A percentile compares a stretch with the other conserved stretches of the same genome.
phyloP scores from a whole-genome alignment of 2,329 filamentous ascomycete genomes.

The Scedosporium apiospermum region DNA sequence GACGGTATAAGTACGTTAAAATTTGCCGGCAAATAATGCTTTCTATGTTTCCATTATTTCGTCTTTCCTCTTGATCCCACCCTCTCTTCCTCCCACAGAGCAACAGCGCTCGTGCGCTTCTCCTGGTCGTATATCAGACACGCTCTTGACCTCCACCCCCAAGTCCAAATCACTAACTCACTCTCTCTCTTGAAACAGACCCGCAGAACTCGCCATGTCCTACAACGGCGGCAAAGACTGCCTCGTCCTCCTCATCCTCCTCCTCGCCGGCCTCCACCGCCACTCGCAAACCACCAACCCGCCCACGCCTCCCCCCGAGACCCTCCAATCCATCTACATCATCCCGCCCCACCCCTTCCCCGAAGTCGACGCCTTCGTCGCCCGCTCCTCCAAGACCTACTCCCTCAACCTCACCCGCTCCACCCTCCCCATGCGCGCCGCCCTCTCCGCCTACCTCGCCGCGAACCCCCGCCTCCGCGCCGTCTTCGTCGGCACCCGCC shows the following conservation, averaged over 20 bases:
- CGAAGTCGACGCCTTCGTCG: too few species aligned
- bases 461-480: too few species aligned
- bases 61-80: conserved; percentile 3
- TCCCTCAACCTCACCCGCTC: too few species aligned
- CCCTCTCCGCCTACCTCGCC: too few species aligned
- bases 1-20: conserved; percentile 58
- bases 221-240: conserved; percentile 99
- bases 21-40: neutral
- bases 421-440: too few species aligned
- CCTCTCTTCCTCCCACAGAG: neutral
- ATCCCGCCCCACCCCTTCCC: too few species aligned
- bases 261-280: conserved; percentile 55
- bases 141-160: too few species aligned
- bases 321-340: conserved; percentile 8
- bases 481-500: too few species aligned
- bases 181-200: conserved; percentile 33
- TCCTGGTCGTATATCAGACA: neutral
- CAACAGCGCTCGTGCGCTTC: neutral
- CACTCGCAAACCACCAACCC: conserved; percentile 18
- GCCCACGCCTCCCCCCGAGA: conserved; percentile 23
- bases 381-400: too few species aligned
- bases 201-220: conserved; percentile 73
- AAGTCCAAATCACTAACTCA: neutral
- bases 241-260: conserved; percentile 79
- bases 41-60: neutral